Percentiles rank a stretch among this genome's conserved stretches.
Evolutionary conservation across 257 asterid species (phyloP).

Genomic region (Thymus quinquecostatus): DNA sequence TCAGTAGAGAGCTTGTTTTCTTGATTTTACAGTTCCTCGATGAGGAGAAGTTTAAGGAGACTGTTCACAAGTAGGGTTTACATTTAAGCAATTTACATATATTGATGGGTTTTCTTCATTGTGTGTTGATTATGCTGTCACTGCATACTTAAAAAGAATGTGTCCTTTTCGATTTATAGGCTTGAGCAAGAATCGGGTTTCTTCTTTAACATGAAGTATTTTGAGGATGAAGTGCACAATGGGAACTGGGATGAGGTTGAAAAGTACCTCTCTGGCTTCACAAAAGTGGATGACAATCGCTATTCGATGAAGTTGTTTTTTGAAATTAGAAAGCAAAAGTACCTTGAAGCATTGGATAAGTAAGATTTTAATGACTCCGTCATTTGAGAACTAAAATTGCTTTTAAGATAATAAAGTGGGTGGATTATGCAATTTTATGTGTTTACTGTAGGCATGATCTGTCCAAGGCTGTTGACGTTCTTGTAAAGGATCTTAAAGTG

Average conservation of each 20-base stretch:
- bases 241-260: constrained; percentile 99
- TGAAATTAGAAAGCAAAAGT: constrained; percentile 96
- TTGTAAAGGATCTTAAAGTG: constrained; percentile 92
- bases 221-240: constrained; percentile 88
- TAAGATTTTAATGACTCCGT: constrained; percentile 36
- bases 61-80: constrained; percentile 56
- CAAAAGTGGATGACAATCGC: constrained; percentile 93
- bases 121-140: constrained; percentile 24
- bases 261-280: constrained; percentile 87
- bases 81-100: background rate
- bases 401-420: background rate
- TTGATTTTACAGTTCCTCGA: constrained; percentile 57
- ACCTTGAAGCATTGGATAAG: constrained; percentile 96
- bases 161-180: constrained; percentile 51
- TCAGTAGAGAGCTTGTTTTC: constrained; percentile 68
- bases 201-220: constrained; percentile 94
- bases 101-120: background rate
- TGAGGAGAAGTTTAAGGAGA: constrained; percentile 62
- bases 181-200: constrained; percentile 98
- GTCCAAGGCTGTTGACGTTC: constrained; percentile 87
- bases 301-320: constrained; percentile 96
- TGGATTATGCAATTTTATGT: constrained; percentile 17
- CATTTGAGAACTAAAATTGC: constrained; percentile 9
- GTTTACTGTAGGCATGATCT: constrained; percentile 67
- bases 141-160: constrained; percentile 17